Evolutionary conservation across 2,329 filamentous ascomycete genomes (phyloP).

Genomic region (Setomelanomma holmii): DNA sequence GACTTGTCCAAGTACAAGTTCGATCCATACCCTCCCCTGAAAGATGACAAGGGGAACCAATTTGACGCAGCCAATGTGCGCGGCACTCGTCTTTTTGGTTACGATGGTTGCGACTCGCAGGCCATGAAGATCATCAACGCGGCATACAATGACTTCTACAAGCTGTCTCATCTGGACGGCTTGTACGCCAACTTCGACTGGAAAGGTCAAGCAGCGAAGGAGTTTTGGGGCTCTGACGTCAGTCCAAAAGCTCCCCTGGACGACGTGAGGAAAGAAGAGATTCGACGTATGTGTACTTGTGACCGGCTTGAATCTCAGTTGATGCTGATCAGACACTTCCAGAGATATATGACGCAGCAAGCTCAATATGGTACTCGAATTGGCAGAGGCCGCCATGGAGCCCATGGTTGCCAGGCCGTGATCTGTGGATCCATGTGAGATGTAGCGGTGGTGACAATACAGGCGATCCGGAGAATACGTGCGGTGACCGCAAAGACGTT

Average conservation of each 20-base stretch:
- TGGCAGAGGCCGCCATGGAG: constrained; percentile 2
- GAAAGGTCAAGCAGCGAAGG: neutral
- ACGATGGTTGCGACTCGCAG: neutral
- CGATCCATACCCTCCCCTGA: neutral
- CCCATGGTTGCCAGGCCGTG: no score
- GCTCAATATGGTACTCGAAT: constrained; percentile 1
- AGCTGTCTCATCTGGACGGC: constrained; percentile 1
- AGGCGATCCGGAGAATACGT: no score
- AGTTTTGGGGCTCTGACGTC: neutral
- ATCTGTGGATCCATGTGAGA: no score
- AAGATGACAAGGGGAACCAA: neutral
- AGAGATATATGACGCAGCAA: constrained; percentile 1
- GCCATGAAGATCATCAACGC: neutral
- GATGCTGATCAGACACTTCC: neutral
- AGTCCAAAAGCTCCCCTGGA: neutral
- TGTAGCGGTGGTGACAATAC: no score
- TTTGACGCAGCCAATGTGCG: neutral
- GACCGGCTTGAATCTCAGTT: no score
- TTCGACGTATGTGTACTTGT: neutral
- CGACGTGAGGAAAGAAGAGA: neutral
- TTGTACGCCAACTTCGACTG: neutral
- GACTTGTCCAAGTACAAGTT: neutral
- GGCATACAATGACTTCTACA: neutral
- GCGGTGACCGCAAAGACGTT: no score
- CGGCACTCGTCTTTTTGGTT: neutral